Evolutionary conservation across 306 rosid genomes (phyloP), one percentile per base, ranked within the genome.

Genomic region (Hylodesmum podocarpum): DNA sequence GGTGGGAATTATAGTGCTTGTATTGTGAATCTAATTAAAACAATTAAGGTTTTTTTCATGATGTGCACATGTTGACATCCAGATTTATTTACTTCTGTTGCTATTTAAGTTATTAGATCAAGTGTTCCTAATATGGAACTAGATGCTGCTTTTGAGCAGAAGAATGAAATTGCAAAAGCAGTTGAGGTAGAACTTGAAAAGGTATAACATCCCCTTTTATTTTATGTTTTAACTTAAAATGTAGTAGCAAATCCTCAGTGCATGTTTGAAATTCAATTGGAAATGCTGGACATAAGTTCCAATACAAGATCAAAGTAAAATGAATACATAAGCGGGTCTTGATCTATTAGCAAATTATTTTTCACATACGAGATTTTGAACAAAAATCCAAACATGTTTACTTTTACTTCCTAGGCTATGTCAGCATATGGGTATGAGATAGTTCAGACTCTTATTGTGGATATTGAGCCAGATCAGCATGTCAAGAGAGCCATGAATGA

Each of bases 401-500:
- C 15, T 70, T 76, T 51, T 53, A 41, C 70, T 67, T 25, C 46
- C n/a, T 37, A 92, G 97, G 94, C 97, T 34, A 92, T 92, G 97
- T 90, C 94, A 29, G 86, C 87, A 21, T 92, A 88, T 80, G 62
- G 62, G 7, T 54, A 24, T 9, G 34, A 54, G 62, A 54, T 54
- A 12, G 62, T 54, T 54, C 62, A 54, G 34, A 54, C 62, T 54
- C 62, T 54, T 54, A 54, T 54, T 24, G 62, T 54, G 62, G 62
- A 54, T 54, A 54, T 54, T 11, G 62, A 24, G 34, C 62, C 62
- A 12, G 62, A 54, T 4, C 33, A 54, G 18, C 89, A 65, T 34
- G 96, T 92, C 41, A 90, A 92, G 87, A 87, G 84, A 72, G 97
- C 97, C 75, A 92, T 92, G 97, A 92, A 92, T 66, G 97, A 92